phyloP scores from a whole-genome alignment of 805 yeast species.

The Candida ponderosae region DNA sequence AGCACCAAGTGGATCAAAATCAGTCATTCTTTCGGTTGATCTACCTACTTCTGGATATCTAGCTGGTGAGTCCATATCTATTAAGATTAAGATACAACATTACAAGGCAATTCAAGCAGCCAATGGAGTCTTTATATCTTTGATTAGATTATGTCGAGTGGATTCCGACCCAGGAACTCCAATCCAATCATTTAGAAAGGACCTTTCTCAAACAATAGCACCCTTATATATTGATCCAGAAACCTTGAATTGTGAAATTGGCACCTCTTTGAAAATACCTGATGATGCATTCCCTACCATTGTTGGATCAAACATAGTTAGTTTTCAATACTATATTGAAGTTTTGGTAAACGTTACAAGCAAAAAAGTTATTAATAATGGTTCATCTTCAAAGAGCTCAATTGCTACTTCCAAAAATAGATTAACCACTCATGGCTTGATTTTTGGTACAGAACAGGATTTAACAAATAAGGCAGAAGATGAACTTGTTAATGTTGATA shows the following conservation, averaged over 20 bases:
- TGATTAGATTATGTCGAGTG: slow-evolving; percentile 72
- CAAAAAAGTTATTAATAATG: slow-evolving; percentile 28
- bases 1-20: slow-evolving; percentile 7
- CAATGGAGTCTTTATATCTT: slow-evolving; percentile 69
- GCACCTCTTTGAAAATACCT: slow-evolving; percentile 65
- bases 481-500: slow-evolving; percentile 70
- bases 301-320: slow-evolving; percentile 57
- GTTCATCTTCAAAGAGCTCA: slow-evolving; percentile 17
- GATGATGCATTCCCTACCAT: slow-evolving; percentile 84
- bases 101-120: slow-evolving; percentile 61
- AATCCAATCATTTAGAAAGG: slow-evolving; percentile 64
- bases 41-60: slow-evolving; percentile 61
- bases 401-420: slow-evolving; percentile 16
- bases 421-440: slow-evolving; percentile 13
- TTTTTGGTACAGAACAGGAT: slow-evolving; percentile 19
- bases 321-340: slow-evolving; percentile 81
- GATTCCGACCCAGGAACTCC: slow-evolving; percentile 48
- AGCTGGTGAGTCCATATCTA: slow-evolving; percentile 73
- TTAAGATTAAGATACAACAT: slow-evolving; percentile 60
- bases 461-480: slow-evolving; percentile 9
- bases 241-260: slow-evolving; percentile 46
- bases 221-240: slow-evolving; percentile 75
- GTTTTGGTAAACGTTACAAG: slow-evolving; percentile 76
- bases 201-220: slow-evolving; percentile 65
- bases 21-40: slow-evolving; percentile 35